Conservation (phyloP, 495 filamentous ascomycete genomes). For the Penicillium alfredii region DNA sequence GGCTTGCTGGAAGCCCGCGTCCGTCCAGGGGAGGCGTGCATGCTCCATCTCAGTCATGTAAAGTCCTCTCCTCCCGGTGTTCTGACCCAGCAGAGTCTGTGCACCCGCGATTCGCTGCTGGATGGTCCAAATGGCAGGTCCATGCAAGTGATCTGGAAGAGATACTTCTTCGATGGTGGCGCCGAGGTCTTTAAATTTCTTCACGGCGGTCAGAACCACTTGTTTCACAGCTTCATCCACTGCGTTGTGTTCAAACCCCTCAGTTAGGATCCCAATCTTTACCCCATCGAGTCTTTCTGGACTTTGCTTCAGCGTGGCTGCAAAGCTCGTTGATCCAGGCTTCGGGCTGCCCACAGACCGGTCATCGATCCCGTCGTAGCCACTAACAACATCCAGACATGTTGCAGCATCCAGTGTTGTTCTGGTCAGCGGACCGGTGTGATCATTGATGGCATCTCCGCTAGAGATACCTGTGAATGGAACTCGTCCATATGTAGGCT, state of each 20-base stretch:
- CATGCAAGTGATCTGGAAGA: constrained; percentile 46
- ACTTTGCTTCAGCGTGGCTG: constrained; percentile 24
- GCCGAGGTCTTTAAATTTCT: constrained; percentile 44
- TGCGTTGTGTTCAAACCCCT: constrained; percentile 41
- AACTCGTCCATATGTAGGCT: constrained; percentile 48
- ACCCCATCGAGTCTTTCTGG: constrained; percentile 37
- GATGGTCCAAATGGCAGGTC: constrained; percentile 47
- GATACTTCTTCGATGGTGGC: constrained; percentile 47
- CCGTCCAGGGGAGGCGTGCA: constrained; percentile 26
- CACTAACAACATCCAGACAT: constrained; percentile 48
- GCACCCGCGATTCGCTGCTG: constrained; percentile 38
- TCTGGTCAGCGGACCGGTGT: constrained; percentile 43
- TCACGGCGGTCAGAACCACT: constrained; percentile 37
- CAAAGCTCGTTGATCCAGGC: constrained; percentile 37
- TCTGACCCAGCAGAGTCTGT: constrained; percentile 34
- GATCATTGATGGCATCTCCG: constrained; percentile 42
- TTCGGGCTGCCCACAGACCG: constrained; percentile 39
- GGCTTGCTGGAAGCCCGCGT: constrained; percentile 27
- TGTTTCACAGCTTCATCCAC: constrained; percentile 38
- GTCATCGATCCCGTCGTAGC: constrained; percentile 54
- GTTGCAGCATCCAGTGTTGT: constrained; percentile 45
- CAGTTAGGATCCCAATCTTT: constrained; percentile 47
- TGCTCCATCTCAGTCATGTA: constrained; percentile 35
- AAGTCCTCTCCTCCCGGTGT: constrained; percentile 33
- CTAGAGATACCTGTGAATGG: constrained; percentile 45